Conservation (phyloP, 2,329 filamentous ascomycete species). For the Neonectria ditissima region DNA sequence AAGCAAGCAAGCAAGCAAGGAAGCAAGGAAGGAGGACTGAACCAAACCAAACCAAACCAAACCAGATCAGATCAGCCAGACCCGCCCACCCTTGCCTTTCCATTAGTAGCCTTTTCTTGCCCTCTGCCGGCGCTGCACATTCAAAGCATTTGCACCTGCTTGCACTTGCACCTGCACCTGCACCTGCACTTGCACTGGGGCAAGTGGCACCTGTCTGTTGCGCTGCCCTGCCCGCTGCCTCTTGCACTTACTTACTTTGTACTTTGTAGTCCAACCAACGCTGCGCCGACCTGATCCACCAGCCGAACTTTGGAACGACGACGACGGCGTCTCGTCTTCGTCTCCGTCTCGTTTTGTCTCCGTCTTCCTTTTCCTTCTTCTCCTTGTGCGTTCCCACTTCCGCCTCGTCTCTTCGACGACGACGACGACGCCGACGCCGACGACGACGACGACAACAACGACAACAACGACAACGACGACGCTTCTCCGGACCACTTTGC, state of each 20-base stretch:
- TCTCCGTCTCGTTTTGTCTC: slow-evolving; percentile 34
- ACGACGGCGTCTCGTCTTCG: slow-evolving; percentile 36
- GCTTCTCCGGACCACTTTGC: slow-evolving; percentile 24
- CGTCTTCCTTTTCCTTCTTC: slow-evolving; percentile 19
- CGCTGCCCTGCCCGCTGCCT: background rate
- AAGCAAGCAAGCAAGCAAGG: background rate
- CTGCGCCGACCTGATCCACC: slow-evolving; percentile 20
- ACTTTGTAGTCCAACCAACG: background rate
- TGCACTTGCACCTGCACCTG: background rate
- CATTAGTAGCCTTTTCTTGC: background rate
- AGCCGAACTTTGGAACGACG: slow-evolving; percentile 20
- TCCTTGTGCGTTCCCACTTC: slow-evolving; percentile 15
- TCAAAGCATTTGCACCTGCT: background rate
- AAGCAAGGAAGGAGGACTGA: background rate
- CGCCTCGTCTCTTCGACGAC: slow-evolving; percentile 24
- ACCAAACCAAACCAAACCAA: no score
- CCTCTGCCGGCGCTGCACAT: background rate
- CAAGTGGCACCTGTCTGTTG: background rate
- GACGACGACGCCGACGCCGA: no score
- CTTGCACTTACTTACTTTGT: slow-evolving; percentile 1
- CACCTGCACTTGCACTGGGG: background rate
- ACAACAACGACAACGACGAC: no score
- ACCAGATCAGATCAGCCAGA: background rate
- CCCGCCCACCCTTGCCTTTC: slow-evolving; percentile 6
- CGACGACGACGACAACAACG: no score